Evolutionary conservation across 208 protist genomes (phyloP).

Genomic region (Leishmania major): DNA sequence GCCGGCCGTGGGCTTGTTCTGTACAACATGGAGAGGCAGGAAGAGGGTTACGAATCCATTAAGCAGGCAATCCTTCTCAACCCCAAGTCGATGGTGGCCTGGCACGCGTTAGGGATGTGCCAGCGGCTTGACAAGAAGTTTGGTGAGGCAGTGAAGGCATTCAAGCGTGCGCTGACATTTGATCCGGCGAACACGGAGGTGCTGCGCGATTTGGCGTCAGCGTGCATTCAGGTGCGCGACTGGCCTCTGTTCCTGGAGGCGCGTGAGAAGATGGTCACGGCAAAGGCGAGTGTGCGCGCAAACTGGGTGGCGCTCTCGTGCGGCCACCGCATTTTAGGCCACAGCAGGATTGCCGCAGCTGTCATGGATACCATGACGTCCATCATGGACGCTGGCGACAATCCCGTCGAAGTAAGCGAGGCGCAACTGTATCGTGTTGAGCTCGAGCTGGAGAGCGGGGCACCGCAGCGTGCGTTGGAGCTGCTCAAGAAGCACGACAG

Average conservation of each 20-base stretch:
- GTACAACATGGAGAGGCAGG: constrained; percentile 69
- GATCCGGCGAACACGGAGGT: constrained; percentile 88
- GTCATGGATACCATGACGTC: constrained; percentile 80
- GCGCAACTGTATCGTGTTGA: constrained; percentile 74
- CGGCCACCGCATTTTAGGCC: constrained; percentile 75
- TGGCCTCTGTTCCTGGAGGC: constrained; percentile 89
- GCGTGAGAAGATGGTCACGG: constrained; percentile 86
- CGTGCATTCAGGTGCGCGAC: constrained; percentile 94
- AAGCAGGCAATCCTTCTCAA: constrained; percentile 58
- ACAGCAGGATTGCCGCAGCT: constrained; percentile 69
- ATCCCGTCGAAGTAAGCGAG: constrained; percentile 75
- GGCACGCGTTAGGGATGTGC: constrained; percentile 95
- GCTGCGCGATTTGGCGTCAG: constrained; percentile 86
- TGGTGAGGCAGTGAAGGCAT: constrained; percentile 92
- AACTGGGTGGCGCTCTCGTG: constrained; percentile 90
- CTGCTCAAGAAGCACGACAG: constrained; percentile 78
- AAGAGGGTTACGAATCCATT: constrained; percentile 69
- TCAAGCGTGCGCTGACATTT: constrained; percentile 75
- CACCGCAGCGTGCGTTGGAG: constrained; percentile 62
- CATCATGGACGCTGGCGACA: constrained; percentile 81
- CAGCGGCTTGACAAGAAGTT: constrained; percentile 92
- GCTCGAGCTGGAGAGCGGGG: constrained; percentile 68
- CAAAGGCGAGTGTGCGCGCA: constrained; percentile 83
- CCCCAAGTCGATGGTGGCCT: constrained; percentile 84
- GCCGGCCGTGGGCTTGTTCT: constrained; percentile 83